Evolutionary conservation across 2,329 filamentous ascomycete genomes (phyloP).

Genomic region (Hansfordia pulvinata): DNA sequence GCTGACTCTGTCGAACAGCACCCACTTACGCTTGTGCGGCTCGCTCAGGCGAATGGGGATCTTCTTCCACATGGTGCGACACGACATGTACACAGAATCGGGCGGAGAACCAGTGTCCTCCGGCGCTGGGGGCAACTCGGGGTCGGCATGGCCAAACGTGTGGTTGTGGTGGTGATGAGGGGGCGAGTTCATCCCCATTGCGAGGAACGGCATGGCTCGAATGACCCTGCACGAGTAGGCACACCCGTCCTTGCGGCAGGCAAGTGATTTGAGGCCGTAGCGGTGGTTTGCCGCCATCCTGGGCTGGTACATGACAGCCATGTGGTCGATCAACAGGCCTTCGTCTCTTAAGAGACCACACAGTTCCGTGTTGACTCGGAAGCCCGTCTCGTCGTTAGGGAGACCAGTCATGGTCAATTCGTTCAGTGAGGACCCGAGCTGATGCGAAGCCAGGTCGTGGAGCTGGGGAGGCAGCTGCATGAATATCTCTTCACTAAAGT

Average conservation of each 20-base stretch:
- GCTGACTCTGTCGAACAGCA: slow-evolving; percentile 26
- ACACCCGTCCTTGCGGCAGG: slow-evolving; percentile 15
- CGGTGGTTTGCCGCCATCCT: slow-evolving; percentile 26
- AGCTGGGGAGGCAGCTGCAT: slow-evolving; percentile 30
- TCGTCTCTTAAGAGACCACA: slow-evolving; percentile 39
- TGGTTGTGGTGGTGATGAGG: slow-evolving; percentile 14
- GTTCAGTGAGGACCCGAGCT: slow-evolving; percentile 37
- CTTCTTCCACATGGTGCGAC: slow-evolving; percentile 35
- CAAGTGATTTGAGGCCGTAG: slow-evolving; percentile 23
- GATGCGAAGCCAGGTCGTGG: slow-evolving; percentile 38
- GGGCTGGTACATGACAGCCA: slow-evolving; percentile 27
- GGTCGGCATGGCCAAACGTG: slow-evolving; percentile 12
- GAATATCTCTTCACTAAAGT: slow-evolving; percentile 32
- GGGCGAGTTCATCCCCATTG: too few species aligned
- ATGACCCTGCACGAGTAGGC: slow-evolving; percentile 29
- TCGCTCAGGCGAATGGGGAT: slow-evolving; percentile 27
- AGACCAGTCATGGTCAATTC: slow-evolving; percentile 39
- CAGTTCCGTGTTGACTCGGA: slow-evolving; percentile 31
- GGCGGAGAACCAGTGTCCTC: slow-evolving; percentile 26
- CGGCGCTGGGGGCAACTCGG: slow-evolving; percentile 24
- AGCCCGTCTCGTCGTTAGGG: slow-evolving; percentile 32
- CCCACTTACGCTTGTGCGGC: slow-evolving; percentile 27
- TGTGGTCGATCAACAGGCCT: slow-evolving; percentile 33
- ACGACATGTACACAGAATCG: slow-evolving; percentile 22
- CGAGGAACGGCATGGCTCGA: slow-evolving; percentile 19